Evolutionary conservation across 495 filamentous ascomycete genomes (phyloP).

Genomic region (Penicillium odoratum): DNA sequence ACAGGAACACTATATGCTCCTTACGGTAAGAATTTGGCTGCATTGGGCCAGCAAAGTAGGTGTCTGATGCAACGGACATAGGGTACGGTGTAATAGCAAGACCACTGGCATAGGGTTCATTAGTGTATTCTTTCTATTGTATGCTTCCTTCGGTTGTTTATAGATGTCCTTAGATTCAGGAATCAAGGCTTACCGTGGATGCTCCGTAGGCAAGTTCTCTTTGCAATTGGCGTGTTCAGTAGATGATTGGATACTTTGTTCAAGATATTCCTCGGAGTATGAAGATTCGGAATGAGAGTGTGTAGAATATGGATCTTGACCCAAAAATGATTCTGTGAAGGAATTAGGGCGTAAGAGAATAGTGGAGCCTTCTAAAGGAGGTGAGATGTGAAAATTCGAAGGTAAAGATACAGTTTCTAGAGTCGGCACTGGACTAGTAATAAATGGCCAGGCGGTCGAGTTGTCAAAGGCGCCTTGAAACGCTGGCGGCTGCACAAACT

Average conservation of each 20-base stretch:
- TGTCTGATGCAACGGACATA: constrained; percentile 30
- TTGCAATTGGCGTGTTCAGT: constrained; percentile 10
- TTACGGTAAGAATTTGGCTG: constrained; percentile 29
- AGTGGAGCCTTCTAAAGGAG: constrained; percentile 16
- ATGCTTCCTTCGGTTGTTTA: not conserved
- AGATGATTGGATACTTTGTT: constrained; percentile 9
- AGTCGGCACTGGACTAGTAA: constrained; percentile 9
- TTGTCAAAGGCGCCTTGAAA: constrained; percentile 15
- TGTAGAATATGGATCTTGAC: constrained; percentile 9
- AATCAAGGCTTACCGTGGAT: constrained; percentile 15
- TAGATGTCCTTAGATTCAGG: not conserved
- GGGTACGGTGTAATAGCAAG: constrained; percentile 25
- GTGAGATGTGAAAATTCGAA: constrained; percentile 6
- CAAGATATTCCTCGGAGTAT: not conserved
- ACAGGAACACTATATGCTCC: not conserved
- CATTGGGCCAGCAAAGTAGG: constrained; percentile 29
- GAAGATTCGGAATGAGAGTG: constrained; percentile 4
- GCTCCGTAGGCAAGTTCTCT: constrained; percentile 9
- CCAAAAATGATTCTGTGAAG: constrained; percentile 11
- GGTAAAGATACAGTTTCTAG: constrained; percentile 12
- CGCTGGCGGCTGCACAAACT: constrained; percentile 19
- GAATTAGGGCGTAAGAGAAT: constrained; percentile 10
- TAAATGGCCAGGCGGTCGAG: constrained; percentile 17
- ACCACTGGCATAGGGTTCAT: constrained; percentile 10
- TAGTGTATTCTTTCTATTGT: not conserved